These are phyloP conservation scores for Dothidotthia symphoricarpi DNA, from an alignment of 2,329 filamentous ascomycete species.

Conservation along the genomic window DNA sequence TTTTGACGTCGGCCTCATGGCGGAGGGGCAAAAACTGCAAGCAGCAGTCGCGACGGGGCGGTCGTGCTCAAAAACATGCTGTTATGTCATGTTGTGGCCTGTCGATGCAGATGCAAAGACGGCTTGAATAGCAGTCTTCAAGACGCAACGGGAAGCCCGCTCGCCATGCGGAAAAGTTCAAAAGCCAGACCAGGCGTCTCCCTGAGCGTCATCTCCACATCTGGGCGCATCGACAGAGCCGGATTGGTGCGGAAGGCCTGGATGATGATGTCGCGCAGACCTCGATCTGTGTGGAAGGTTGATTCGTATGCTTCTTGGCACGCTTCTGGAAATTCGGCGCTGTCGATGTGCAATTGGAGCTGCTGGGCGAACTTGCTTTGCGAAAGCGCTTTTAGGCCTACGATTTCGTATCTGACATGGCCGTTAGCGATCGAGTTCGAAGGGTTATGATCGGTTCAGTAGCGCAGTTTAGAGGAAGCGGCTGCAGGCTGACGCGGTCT, in stretches of 20 bases:
- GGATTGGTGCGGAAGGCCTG: conserved; percentile 50
- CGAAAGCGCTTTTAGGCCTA: conserved; percentile 48
- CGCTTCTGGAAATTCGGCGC: conserved; percentile 48
- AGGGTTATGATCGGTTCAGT: conserved; percentile 3
- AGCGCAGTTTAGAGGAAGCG: background rate
- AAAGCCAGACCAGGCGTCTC: conserved; percentile 49
- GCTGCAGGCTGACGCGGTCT: conserved; percentile 21
- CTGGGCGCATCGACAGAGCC: conserved; percentile 46
- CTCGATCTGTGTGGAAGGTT: conserved; percentile 51
- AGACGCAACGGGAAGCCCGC: conserved; percentile 45
- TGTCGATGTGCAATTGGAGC: conserved; percentile 45
- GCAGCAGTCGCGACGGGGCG: too few species aligned
- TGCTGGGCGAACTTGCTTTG: conserved; percentile 49
- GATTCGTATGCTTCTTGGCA: conserved; percentile 51
- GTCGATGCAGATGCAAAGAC: too few species aligned
- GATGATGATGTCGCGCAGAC: conserved; percentile 49
- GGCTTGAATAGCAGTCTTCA: conserved; percentile 8
- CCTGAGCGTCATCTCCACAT: conserved; percentile 47
- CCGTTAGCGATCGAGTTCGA: conserved; percentile 22
- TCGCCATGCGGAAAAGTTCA: conserved; percentile 50
- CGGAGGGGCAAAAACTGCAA: too few species aligned
- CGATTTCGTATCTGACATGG: conserved; percentile 46
- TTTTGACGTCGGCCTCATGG: too few species aligned
- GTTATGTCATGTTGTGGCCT: too few species aligned
- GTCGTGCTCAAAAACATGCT: too few species aligned